Base-by-base conservation (phyloP, 1,284 basidiomycete genomes). In the Xerocomus nothofagi region DNA sequence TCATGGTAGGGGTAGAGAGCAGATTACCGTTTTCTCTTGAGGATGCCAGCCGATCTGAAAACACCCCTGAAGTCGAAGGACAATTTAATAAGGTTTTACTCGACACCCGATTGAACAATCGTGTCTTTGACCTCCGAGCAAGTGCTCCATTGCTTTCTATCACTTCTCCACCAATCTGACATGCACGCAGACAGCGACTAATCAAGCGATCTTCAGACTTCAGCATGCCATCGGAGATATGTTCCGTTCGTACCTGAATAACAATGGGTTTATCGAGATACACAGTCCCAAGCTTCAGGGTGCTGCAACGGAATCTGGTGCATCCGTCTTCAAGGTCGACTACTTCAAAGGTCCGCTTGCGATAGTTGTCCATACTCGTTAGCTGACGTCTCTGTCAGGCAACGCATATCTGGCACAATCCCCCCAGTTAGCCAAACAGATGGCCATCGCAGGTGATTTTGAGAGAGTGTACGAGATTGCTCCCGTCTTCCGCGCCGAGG, bases 401-500 rank as follows among this genome's bases (percentile, higher is more conserved):
- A 82, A 74, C 57, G 97, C 97, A 1, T 99, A 83, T 78, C 81
- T 99, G 24, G 97, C 97, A 7, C 97, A 99, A 71, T 93, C 88
- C 41, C 97, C 97, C 37, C 97, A 99, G 70, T 79, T 99, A 14
- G 92, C 93, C 42, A 99, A 99, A 73, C 97, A 99, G 73, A 99
- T 99, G 97, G 93, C 91, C 53, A 99, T 99, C 60, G 93, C 96
- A 30, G 93, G 93, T 54, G 97, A 99, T 75, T 95, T 99, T 70
- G 96, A 97, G 67, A 82, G 92, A 37, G 97, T 99, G 5, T 99
- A 96, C 72, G 97, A 99, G 73, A 94, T 99, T 56, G 96, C 88
- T 0, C 85, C 86, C 50, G 94, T 98, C 43, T 99, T 99, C 79
- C 91, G 96, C 57, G 96, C 96, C n/a, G 96, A 99, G 71, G 86